A percentile compares a stretch with the other conserved stretches of the same genome.
Conservation (phyloP, 2,329 filamentous ascomycete species). For the Aschersonia sp. region DNA sequence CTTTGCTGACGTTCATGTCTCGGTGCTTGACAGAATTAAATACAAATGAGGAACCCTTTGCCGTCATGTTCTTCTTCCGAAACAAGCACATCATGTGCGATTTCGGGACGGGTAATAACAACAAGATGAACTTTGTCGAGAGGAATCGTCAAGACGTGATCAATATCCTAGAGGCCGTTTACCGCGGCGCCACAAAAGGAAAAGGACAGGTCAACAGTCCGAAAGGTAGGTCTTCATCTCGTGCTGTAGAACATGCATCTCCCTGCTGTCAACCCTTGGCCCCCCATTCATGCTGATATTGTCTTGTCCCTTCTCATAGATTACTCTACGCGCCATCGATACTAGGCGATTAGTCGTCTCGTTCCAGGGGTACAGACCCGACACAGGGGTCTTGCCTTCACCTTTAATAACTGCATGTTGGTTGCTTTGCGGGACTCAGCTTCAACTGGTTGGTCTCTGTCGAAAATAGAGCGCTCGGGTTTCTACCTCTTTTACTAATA, state of each 20-base stretch:
- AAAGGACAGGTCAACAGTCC: constrained; percentile 91
- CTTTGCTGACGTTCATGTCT: too few species aligned
- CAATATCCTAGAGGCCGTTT: constrained; percentile 96
- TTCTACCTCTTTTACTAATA: too few species aligned
- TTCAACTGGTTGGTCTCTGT: too few species aligned
- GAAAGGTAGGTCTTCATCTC: constrained; percentile 40
- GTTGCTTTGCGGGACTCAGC: too few species aligned
- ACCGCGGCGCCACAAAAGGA: constrained; percentile 96
- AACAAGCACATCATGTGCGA: constrained; percentile 99
- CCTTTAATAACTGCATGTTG: too few species aligned
- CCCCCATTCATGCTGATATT: not conserved
- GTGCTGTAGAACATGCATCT: not conserved
- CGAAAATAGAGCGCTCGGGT: too few species aligned
- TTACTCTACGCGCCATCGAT: constrained; percentile 23
- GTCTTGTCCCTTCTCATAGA: constrained; percentile 6
- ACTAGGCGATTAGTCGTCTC: constrained; percentile 9
- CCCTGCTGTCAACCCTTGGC: not conserved
- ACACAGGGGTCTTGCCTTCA: too few species aligned
- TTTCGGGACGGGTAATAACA: constrained; percentile 97
- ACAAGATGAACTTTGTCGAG: constrained; percentile 86
- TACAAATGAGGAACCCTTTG: constrained; percentile 52
- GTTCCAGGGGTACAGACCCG: not conserved
- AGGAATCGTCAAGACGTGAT: constrained; percentile 98
- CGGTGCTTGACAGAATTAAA: constrained; percentile 2
- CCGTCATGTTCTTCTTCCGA: constrained; percentile 92